phyloP scores from a whole-genome alignment of 2,329 filamentous ascomycete genomes.

The Rutstroemia sp. region DNA sequence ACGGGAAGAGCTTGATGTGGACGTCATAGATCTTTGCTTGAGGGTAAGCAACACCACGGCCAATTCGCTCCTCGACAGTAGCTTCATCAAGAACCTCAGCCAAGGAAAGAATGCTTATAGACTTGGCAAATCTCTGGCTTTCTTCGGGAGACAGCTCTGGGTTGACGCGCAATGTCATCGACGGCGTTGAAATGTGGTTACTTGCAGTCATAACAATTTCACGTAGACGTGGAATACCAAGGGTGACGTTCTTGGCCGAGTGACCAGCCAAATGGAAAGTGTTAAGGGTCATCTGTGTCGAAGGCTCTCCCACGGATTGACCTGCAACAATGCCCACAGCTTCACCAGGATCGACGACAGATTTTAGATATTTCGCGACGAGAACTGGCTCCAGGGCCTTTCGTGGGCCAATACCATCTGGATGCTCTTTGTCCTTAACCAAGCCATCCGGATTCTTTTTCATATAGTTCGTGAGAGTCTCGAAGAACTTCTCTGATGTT shows the following conservation, averaged over 20 bases:
- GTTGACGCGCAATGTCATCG: constrained; percentile 77
- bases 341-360: constrained; percentile 88
- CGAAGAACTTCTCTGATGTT: constrained; percentile 81
- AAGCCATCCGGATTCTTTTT: constrained; percentile 65
- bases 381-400: constrained; percentile 62
- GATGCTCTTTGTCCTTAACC: constrained; percentile 42
- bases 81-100: constrained; percentile 78
- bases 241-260: constrained; percentile 95
- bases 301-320: constrained; percentile 94
- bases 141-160: constrained; percentile 62
- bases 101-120: constrained; percentile 78
- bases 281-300: constrained; percentile 98
- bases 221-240: constrained; percentile 92
- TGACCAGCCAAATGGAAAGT: constrained; percentile 99
- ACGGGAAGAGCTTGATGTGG: constrained; percentile 74
- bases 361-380: constrained; percentile 87
- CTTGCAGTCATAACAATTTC: constrained; percentile 99
- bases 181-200: constrained; percentile 78
- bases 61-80: constrained; percentile 71
- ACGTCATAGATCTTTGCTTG: constrained; percentile 83
- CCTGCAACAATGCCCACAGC: constrained; percentile 95
- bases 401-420: constrained; percentile 28
- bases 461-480: constrained; percentile 65
- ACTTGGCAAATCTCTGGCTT: constrained; percentile 78
- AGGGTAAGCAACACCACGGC: constrained; percentile 57